Conservation (phyloP, 371 early-diverging fungal species). For the Entomophthora muscae region DNA sequence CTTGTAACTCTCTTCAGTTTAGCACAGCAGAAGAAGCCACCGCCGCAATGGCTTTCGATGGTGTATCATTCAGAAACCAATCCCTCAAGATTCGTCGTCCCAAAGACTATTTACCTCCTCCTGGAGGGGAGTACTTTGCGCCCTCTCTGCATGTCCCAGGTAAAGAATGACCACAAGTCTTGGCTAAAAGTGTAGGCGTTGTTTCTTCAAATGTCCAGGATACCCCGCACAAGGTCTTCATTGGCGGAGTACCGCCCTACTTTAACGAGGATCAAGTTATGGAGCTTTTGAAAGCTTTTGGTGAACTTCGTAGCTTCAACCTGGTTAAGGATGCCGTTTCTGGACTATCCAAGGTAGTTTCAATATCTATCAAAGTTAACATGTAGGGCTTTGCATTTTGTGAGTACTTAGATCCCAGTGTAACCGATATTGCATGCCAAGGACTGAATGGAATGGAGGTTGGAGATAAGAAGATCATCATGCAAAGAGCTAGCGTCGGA, state of each 20-base stretch:
- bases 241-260: slow-evolving; percentile 85
- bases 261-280: slow-evolving; percentile 85
- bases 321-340: slow-evolving; percentile 71
- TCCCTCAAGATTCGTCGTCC: slow-evolving; percentile 82
- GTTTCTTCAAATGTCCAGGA: slow-evolving; percentile 73
- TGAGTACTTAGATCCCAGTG: slow-evolving; percentile 73
- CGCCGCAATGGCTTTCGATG: slow-evolving; percentile 81
- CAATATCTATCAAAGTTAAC: neutral
- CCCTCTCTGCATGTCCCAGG: slow-evolving; percentile 19
- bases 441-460: slow-evolving; percentile 90
- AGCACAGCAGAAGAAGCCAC: slow-evolving; percentile 78
- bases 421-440: slow-evolving; percentile 85
- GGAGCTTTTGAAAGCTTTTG: slow-evolving; percentile 84
- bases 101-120: slow-evolving; percentile 79
- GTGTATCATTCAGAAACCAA: slow-evolving; percentile 66
- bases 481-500: slow-evolving; percentile 84
- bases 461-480: slow-evolving; percentile 84
- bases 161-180: neutral
- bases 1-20: slow-evolving; percentile 89
- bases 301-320: slow-evolving; percentile 78
- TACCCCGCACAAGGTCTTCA: slow-evolving; percentile 81
- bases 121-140: slow-evolving; percentile 17
- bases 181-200: slow-evolving; percentile 25
- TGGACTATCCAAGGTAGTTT: slow-evolving; percentile 58
- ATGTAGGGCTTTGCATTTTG: slow-evolving; percentile 87